phyloP scores from a whole-genome alignment of 371 early-diverging fungal species.

The Funneliformis caledonium region DNA sequence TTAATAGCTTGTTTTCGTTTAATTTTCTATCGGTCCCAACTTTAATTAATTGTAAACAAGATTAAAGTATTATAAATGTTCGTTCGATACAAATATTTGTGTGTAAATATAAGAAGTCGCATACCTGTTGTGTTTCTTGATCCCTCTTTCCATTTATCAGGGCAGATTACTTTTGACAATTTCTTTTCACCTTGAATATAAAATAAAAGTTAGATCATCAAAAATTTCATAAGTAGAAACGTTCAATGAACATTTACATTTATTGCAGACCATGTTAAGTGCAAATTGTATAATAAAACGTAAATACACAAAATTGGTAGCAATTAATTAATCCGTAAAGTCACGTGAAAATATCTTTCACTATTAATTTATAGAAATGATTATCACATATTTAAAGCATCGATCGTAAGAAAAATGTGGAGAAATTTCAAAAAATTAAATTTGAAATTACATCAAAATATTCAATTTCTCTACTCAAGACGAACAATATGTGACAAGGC shows the following conservation, averaged over 20 bases:
- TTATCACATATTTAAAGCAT: no score
- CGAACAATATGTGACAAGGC: no score
- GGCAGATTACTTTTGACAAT: slow-evolving; percentile 61
- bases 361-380: no score
- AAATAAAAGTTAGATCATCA: background rate
- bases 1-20: slow-evolving; percentile 72
- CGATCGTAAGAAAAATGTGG: no score
- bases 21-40: slow-evolving; percentile 59
- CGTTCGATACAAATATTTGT: background rate
- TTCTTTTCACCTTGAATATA: slow-evolving; percentile 62
- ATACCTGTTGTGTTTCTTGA: slow-evolving; percentile 60
- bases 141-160: slow-evolving; percentile 76
- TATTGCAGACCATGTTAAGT: slow-evolving; percentile 1
- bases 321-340: no score
- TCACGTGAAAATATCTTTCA: no score
- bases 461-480: no score
- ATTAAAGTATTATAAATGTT: background rate
- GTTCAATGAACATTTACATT: background rate
- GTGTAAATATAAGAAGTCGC: background rate
- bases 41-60: background rate
- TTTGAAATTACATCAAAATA: no score
- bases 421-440: no score
- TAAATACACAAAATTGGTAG: no score
- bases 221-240: background rate
- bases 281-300: no score